Percentiles rank a stretch among this genome's conserved stretches.
phyloP scores from a whole-genome alignment of 2,329 filamentous ascomycete species.

The Calonectria crousiana region DNA sequence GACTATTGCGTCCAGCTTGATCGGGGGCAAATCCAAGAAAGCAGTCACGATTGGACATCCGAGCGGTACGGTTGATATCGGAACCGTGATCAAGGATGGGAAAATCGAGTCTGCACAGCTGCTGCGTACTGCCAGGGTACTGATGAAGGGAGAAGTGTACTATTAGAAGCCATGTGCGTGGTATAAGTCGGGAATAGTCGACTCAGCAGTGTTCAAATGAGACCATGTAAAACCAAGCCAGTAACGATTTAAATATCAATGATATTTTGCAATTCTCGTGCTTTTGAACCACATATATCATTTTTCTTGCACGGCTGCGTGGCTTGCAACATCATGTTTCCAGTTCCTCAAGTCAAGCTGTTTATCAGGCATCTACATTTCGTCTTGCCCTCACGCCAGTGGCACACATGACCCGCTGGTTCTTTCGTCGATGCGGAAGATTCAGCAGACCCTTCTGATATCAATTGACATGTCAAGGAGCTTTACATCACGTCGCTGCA shows the following conservation, averaged over 20 bases:
- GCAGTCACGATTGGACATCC: conserved; percentile 60
- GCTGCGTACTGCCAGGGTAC: conserved; percentile 59
- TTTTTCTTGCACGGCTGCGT: neutral
- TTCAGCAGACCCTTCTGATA: neutral
- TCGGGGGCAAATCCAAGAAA: conserved; percentile 34
- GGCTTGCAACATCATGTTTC: neutral
- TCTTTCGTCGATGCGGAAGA: no score
- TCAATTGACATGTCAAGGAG: neutral
- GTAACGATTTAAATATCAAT: neutral
- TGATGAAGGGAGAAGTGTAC: conserved; percentile 64
- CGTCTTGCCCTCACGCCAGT: no score
- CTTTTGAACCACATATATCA: no score
- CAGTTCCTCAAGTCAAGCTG: no score
- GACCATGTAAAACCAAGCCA: neutral
- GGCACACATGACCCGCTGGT: neutral
- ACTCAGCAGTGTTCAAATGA: neutral
- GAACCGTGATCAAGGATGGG: conserved; percentile 54
- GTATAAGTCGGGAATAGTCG: neutral
- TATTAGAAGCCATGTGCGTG: conserved; percentile 45
- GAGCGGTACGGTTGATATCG: conserved; percentile 60
- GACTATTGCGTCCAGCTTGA: conserved; percentile 54
- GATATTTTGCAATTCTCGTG: neutral
- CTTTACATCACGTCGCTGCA: neutral
- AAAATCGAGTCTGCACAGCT: conserved; percentile 58
- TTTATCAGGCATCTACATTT: neutral